Evolutionary conservation across 768 basidiomycete genomes (phyloP).

Genomic region (Kwoniella dejecticola): DNA sequence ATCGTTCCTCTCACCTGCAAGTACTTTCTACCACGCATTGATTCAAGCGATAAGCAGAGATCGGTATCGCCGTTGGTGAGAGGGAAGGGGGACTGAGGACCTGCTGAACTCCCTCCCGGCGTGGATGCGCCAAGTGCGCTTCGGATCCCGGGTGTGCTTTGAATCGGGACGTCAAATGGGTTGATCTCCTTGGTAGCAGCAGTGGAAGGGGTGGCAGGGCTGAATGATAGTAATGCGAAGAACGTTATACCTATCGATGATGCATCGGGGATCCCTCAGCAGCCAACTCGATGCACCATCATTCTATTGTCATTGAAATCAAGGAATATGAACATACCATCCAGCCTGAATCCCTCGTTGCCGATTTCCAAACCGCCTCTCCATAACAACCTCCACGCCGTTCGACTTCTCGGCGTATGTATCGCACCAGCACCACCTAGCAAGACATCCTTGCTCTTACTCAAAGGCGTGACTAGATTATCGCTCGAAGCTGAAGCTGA

Average conservation of each 20-base stretch:
- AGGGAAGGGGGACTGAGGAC: conserved; percentile 38
- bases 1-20: conserved; percentile 46
- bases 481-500: not conserved
- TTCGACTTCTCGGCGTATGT: conserved; percentile 14
- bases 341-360: conserved; percentile 45
- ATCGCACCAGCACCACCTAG: conserved; percentile 3
- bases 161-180: conserved; percentile 41
- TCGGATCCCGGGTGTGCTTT: not conserved
- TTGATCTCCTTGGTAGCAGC: conserved; percentile 30
- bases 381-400: conserved; percentile 51
- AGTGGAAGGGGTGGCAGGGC: conserved; percentile 32
- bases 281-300: too few relatives aligned
- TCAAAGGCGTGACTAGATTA: conserved; percentile 4
- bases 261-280: not conserved
- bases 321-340: conserved; percentile 49
- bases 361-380: conserved; percentile 53
- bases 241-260: conserved; percentile 42
- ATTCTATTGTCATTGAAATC: too few relatives aligned
- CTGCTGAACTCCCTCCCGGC: not conserved
- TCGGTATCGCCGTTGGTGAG: conserved; percentile 44
- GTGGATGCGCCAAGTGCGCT: not conserved
- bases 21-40: conserved; percentile 51
- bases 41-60: conserved; percentile 53
- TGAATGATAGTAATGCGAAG: conserved; percentile 39
- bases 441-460: too few relatives aligned